phyloP scores from a whole-genome alignment of 1,284 basidiomycete species.

The Papiliotrema laurentii region DNA sequence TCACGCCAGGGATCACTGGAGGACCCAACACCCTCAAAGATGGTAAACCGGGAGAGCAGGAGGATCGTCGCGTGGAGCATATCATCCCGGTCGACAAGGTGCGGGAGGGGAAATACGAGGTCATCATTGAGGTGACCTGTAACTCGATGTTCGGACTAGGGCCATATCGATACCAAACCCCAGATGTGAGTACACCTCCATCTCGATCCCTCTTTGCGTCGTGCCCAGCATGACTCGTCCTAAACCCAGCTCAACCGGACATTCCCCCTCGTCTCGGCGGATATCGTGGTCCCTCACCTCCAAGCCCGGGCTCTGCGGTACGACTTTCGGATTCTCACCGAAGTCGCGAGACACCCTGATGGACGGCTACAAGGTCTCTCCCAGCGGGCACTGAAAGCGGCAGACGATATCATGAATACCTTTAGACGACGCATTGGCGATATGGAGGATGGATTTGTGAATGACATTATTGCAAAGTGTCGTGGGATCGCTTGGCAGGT shows the following conservation, averaged over 20 bases:
- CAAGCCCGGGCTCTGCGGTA: slow-evolving; percentile 73
- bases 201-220: no score
- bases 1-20: slow-evolving; percentile 10
- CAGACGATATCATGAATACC: slow-evolving; percentile 83
- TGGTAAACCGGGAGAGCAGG: slow-evolving; percentile 78
- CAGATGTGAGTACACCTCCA: slow-evolving; percentile 8
- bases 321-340: slow-evolving; percentile 72
- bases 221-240: neutral
- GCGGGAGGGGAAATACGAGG: slow-evolving; percentile 59
- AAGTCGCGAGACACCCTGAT: slow-evolving; percentile 59
- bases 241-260: slow-evolving; percentile 56
- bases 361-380: slow-evolving; percentile 55
- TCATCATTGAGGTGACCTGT: slow-evolving; percentile 78
- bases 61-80: slow-evolving; percentile 81
- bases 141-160: slow-evolving; percentile 75
- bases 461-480: slow-evolving; percentile 38
- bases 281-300: slow-evolving; percentile 81
- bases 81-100: slow-evolving; percentile 67
- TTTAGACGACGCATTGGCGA: slow-evolving; percentile 59
- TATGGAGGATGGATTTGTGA: slow-evolving; percentile 37
- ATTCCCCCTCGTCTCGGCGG: slow-evolving; percentile 66
- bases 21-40: slow-evolving; percentile 46
- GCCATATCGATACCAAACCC: slow-evolving; percentile 9
- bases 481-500: slow-evolving; percentile 71
- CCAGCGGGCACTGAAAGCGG: slow-evolving; percentile 71